phyloP scores from a whole-genome alignment of 768 basidiomycete species.

The Boletus sensibilis region DNA sequence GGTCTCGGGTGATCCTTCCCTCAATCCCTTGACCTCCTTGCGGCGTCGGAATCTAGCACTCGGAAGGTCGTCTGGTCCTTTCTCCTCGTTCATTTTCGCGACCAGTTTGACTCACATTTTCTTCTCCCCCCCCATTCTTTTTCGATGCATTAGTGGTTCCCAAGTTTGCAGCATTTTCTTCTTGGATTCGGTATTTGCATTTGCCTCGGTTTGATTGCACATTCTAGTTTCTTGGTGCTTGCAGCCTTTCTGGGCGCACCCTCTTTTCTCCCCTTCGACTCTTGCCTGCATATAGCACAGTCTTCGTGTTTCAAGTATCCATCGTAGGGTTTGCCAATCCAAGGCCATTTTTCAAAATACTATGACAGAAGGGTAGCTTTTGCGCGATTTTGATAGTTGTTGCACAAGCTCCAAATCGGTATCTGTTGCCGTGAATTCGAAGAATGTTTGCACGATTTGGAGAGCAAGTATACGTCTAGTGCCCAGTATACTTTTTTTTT shows the following conservation, averaged over 20 bases:
- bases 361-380: too few species aligned
- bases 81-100: background rate
- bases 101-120: background rate
- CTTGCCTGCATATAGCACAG: background rate
- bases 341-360: background rate
- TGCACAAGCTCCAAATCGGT: too few species aligned
- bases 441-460: too few species aligned
- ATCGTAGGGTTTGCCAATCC: background rate
- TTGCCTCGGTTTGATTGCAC: background rate
- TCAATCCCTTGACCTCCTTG: background rate
- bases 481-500: too few species aligned
- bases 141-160: background rate
- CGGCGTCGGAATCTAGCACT: background rate
- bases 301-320: background rate
- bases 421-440: too few species aligned
- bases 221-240: background rate
- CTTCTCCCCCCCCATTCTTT: background rate
- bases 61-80: conserved; percentile 8
- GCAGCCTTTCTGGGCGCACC: background rate
- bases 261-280: background rate
- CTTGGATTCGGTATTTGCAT: background rate
- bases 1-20: background rate
- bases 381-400: too few species aligned
- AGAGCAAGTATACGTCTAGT: too few species aligned
- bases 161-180: background rate